phyloP scores from a whole-genome alignment of 129 eudicot genomes.

The Artemisia argyi region DNA sequence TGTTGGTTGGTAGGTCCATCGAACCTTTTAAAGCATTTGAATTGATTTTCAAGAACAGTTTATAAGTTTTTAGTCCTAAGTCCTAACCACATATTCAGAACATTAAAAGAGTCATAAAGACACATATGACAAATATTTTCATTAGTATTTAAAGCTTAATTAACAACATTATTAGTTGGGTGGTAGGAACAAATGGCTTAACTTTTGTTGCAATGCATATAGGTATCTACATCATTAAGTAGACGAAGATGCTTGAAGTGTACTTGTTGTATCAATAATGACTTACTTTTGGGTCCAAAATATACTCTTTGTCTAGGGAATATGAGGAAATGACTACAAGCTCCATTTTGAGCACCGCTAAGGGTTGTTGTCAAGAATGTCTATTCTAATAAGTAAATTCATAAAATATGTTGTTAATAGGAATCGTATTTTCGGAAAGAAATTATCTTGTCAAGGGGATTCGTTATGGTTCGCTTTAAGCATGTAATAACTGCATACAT shows the following conservation, averaged over 20 bases:
- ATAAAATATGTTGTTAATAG: not conserved
- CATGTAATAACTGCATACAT: slow-evolving; percentile 7
- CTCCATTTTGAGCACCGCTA: slow-evolving; percentile 31
- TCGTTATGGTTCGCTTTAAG: slow-evolving; percentile 21
- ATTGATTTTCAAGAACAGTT: not conserved
- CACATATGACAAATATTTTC: not conserved
- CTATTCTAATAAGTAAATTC: not conserved
- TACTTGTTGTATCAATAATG: slow-evolving; percentile 31
- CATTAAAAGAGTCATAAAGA: not conserved
- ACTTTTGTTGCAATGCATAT: slow-evolving; percentile 29
- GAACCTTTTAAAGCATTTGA: slow-evolving; percentile 8
- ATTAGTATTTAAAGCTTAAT: slow-evolving; percentile 16
- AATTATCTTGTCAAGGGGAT: slow-evolving; percentile 1
- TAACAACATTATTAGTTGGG: slow-evolving; percentile 25
- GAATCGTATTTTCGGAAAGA: slow-evolving; percentile 8
- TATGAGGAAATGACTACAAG: slow-evolving; percentile 22
- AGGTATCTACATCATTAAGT: slow-evolving; percentile 30
- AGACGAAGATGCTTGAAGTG: slow-evolving; percentile 39
- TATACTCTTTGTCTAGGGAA: slow-evolving; percentile 34
- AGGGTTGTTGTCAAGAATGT: slow-evolving; percentile 25
- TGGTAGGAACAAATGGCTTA: slow-evolving; percentile 27
- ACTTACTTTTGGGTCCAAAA: slow-evolving; percentile 38
- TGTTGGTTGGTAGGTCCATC: slow-evolving; percentile 31
- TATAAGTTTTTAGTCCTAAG: not conserved
- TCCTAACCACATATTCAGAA: not conserved